A percentile compares a stretch with the other conserved stretches of the same genome.
Evolutionary conservation across 169 alveolate species (phyloP).

Genomic region (Miamiensis avidus): DNA sequence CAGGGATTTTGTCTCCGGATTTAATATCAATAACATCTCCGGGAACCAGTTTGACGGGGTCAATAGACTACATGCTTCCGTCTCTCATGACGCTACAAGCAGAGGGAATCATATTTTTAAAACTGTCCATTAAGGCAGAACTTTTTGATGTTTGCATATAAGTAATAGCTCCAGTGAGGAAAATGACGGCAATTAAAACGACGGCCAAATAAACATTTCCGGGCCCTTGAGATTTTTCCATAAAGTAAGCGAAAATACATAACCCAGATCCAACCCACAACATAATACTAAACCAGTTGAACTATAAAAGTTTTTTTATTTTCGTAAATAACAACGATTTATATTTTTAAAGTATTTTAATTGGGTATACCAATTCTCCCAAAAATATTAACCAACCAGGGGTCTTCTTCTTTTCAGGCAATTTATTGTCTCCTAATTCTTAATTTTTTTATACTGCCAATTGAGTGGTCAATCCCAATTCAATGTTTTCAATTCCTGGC

Average conservation of each 20-base stretch:
- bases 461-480: slow-evolving; percentile 13
- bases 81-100: slow-evolving; percentile 62
- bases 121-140: slow-evolving; percentile 74
- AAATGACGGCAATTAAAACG: slow-evolving; percentile 61
- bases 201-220: slow-evolving; percentile 79
- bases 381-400: slow-evolving; percentile 75
- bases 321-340: too few species aligned
- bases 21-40: slow-evolving; percentile 73
- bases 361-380: slow-evolving; percentile 55
- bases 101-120: slow-evolving; percentile 75
- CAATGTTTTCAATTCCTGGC: neutral
- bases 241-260: slow-evolving; percentile 75
- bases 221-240: slow-evolving; percentile 50
- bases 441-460: slow-evolving; percentile 2
- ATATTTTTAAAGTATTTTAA: too few species aligned
- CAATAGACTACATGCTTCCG: slow-evolving; percentile 48
- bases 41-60: slow-evolving; percentile 62
- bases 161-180: slow-evolving; percentile 70
- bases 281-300: slow-evolving; percentile 70
- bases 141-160: slow-evolving; percentile 61
- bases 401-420: slow-evolving; percentile 71
- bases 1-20: slow-evolving; percentile 79
- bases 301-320: too few species aligned
- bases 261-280: slow-evolving; percentile 79
- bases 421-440: slow-evolving; percentile 75